Evolutionary conservation across 306 rosid species (phyloP), one percentile per base, ranked within the genome.

Genomic region (Ochetophila trinervis): DNA sequence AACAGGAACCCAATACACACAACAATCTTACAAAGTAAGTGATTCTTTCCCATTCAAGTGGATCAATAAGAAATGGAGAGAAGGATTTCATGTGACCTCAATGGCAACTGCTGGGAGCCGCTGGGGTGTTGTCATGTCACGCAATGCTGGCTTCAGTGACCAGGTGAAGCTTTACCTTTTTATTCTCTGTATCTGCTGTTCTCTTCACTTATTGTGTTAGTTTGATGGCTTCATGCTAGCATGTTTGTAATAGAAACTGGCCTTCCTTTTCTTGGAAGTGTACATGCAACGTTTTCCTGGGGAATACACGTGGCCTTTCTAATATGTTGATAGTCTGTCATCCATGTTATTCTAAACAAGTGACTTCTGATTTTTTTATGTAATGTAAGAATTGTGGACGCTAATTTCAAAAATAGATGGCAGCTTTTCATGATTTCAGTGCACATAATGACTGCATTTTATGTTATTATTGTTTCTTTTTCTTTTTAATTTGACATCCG

Each of bases 1-100:
- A 76, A 47, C 78, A 91, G 98, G 98, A 49, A 89, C 98, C 8
- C 87, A 74, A 69, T 92, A 87, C 73, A 85, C 98, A 21, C 98
- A 92, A 83, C 98, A 92, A 67, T 92, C 98, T 8, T 92, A 92
- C 85, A 92, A 92, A 87, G 98, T 92, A 35, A 92, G 98, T n/a
- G 98, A 92, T 63, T 89, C 98, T 48, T 92, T 87, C 71, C 98
- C 98, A 71, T 92, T 87, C 85, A 92, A 89, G 80, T 92, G 98
- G 96, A 92, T 92, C 74, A 92, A 89, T 78, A 92, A 89, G 80
- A 92, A 92, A 70, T 92, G 98, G 98, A 89, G 82, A 79, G 98
- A 92, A 75, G 98, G 98, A 45, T 92, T 92, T 76, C 92, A 92
- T 56, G 98, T 92, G 74, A 92, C 98, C 58, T 92, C 98, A 42